Percentiles rank a stretch among this genome's conserved stretches.
These are phyloP conservation scores for Lactarius sp. DNA, from an alignment of 768 basidiomycete genomes.

Conservation along the genomic window DNA sequence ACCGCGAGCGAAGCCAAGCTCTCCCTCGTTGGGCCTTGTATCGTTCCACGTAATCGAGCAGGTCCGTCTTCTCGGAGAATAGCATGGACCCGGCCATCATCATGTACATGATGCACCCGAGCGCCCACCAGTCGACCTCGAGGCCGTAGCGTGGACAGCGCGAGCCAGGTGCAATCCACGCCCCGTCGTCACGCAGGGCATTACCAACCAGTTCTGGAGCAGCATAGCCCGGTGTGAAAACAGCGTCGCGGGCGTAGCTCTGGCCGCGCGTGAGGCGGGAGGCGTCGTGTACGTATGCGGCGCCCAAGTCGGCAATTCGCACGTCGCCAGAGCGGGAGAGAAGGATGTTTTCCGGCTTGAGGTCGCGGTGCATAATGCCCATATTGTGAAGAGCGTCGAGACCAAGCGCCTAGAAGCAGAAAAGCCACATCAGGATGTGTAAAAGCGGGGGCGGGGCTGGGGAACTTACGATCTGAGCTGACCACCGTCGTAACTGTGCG, in stretches of 20 bases:
- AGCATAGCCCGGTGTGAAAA: slow-evolving; percentile 24
- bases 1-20: slow-evolving; percentile 20
- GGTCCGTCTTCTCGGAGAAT: slow-evolving; percentile 21
- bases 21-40: slow-evolving; percentile 16
- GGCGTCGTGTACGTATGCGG: slow-evolving; percentile 21
- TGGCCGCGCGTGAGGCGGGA: slow-evolving; percentile 19
- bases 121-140: slow-evolving; percentile 27
- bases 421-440: background rate
- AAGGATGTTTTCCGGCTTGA: slow-evolving; percentile 27
- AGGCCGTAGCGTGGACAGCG: slow-evolving; percentile 22
- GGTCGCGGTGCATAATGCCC: slow-evolving; percentile 26
- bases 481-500: slow-evolving; percentile 19
- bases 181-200: slow-evolving; percentile 16
- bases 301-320: slow-evolving; percentile 24
- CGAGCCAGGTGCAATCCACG: slow-evolving; percentile 15
- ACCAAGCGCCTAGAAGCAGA: slow-evolving; percentile 15
- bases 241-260: slow-evolving; percentile 21
- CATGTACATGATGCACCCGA: slow-evolving; percentile 26
- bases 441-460: background rate
- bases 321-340: slow-evolving; percentile 23
- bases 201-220: slow-evolving; percentile 23
- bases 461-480: slow-evolving; percentile 23
- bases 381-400: slow-evolving; percentile 25
- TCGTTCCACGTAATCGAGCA: slow-evolving; percentile 18
- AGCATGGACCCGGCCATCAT: slow-evolving; percentile 23